Base-by-base conservation (phyloP, 2,329 filamentous ascomycete species). In the Monilinia laxa region DNA sequence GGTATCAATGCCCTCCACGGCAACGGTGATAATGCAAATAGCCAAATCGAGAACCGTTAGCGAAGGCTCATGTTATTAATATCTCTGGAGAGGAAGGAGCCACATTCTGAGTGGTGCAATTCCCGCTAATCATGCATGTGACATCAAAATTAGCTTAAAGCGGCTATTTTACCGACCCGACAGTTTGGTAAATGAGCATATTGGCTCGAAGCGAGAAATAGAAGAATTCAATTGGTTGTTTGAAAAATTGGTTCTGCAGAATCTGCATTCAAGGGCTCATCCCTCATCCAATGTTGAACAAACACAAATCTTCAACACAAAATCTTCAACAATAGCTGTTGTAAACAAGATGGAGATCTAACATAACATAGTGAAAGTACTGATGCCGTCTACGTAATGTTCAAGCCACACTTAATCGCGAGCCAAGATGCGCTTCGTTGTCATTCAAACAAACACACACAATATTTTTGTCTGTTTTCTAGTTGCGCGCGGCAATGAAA, bases 401-500 rank as follows among this genome's bases (percentile, higher is more conserved):
- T 28, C 2, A 28, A 28, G 28, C 28, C 28, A 28, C 28, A 28
- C 2, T 28, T 55, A 38, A 31, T 38, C 18, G 31, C 53, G 18
- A 55, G 18, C 12, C 10, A 40, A 23, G 31, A 40, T 56, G 20
- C 54, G 35, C 35, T 56, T 25, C 23, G 20, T 40, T 28, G 2
- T 28, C 28, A 28, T 28, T 28, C 28, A n/a, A n/a, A n/a, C n/a
- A n/a, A n/a, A n/a, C n/a, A n/a, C n/a, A n/a, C n/a, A n/a, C n/a
- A n/a, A n/a, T n/a, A n/a, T n/a, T n/a, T n/a, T n/a, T n/a, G n/a
- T n/a, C n/a, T n/a, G n/a, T n/a, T n/a, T n/a, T n/a, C n/a, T n/a
- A n/a, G 47, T 49, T 9, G 54, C 54, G 54, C 54, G 35, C 54
- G 54, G 54, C 35, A 57, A 57, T 6, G 16, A 18, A 47, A 25